Base-by-base conservation (phyloP, 176 grass and related monocot species). In the Bonia amplexicaulis region DNA sequence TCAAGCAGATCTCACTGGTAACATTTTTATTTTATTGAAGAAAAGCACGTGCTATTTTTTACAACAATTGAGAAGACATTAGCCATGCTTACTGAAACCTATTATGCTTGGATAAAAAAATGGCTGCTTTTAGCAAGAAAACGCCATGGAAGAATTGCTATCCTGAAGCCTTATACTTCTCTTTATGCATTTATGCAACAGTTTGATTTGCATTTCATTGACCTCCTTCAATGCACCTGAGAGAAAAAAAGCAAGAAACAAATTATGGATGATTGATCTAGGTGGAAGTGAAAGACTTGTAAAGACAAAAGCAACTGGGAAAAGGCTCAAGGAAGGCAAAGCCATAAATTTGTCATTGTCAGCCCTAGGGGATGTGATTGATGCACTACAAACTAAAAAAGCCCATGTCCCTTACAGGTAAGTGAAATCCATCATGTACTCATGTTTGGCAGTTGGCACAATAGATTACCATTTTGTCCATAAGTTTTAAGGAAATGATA, bases 1-100 rank as follows among this genome's bases (percentile, higher is more conserved):
- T 98, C 96, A 78, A 98, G 96, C 88, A 91, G 93, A 94, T 98
- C 96, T 64, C 96, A 98, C 86, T 95, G 96, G 96, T 98, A 95
- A 87, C 6, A 10, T 54, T 67, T 86, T 82, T 66, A 82, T 66
- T 70, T 76, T 69, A 45, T 40, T 61, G 25, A 75, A 88, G 52
- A 88, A 49, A 73, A 88, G 40, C 17, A 69, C 29, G 4, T 48
- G 25, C 6, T 58, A 15, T 22, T 57, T 74, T 67, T 35, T 47
- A 70, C 61, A 69, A 22, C 48, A 80, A 68, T 33, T 84, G 25
- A 80, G 48, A 80, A 80, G 14, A 58, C 31, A 55, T 73, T 45
- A 55, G 39, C 5, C 58, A 83, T 44, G 63, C 60, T 76, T 52
- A 82, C 22, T 6, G 35, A 86, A 77, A 44, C 16, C 39, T 85